These are phyloP conservation scores for Nitzschia sp. DNA, from an alignment of 108 stramenopile genomes.

Conservation along the genomic window DNA sequence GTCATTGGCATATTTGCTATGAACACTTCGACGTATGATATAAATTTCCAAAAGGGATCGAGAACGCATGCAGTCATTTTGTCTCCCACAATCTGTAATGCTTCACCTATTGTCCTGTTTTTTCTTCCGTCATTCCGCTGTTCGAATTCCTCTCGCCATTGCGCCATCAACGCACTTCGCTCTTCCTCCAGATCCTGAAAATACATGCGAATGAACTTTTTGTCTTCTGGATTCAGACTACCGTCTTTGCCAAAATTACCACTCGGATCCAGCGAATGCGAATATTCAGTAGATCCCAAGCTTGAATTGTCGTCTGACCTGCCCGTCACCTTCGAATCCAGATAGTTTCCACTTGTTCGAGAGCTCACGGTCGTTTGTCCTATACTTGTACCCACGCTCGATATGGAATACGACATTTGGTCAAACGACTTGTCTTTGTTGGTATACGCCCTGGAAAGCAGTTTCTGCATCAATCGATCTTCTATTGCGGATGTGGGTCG, in stretches of 20 bases:
- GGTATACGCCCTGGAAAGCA: background rate
- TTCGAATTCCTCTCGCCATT: conserved; percentile 18
- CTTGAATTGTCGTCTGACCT: conserved; percentile 5
- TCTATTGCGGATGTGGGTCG: background rate
- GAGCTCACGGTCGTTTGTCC: background rate
- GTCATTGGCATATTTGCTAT: conserved; percentile 57
- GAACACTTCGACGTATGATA: conserved; percentile 30
- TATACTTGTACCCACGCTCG: background rate
- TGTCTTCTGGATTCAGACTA: background rate
- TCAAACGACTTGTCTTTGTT: background rate
- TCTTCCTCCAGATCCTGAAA: conserved; percentile 17
- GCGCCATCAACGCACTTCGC: background rate
- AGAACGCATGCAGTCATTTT: background rate
- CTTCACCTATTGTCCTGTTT: background rate
- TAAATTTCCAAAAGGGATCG: background rate
- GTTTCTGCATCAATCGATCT: background rate
- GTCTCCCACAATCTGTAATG: background rate
- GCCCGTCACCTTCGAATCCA: background rate
- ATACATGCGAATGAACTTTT: conserved; percentile 6
- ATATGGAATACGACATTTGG: background rate
- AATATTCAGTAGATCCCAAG: conserved; percentile 1
- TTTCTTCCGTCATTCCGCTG: background rate
- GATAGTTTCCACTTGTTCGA: background rate
- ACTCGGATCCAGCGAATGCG: background rate
- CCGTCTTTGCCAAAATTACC: background rate